A percentile compares a stretch with the other conserved stretches of the same genome.
These are phyloP conservation scores for Stylosanthes scabra DNA, from an alignment of 331 rosid species.

Conservation along the genomic window DNA sequence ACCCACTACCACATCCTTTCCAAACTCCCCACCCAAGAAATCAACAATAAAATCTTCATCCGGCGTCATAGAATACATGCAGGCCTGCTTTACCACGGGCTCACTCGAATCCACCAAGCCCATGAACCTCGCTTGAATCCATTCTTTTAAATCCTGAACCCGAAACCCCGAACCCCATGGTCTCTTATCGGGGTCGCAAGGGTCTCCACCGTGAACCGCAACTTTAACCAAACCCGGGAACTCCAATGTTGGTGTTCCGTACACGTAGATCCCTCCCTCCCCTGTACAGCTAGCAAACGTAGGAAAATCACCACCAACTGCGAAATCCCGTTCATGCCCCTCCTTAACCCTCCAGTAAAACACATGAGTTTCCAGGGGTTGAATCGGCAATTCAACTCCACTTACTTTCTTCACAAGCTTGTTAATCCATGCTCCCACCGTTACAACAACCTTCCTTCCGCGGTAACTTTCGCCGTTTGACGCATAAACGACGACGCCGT, in stretches of 20 bases:
- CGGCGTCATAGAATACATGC: constrained; percentile 89
- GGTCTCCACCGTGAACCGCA: constrained; percentile 66
- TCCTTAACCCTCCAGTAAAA: constrained; percentile 81
- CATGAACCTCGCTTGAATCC: constrained; percentile 55
- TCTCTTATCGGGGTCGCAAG: constrained; percentile 80
- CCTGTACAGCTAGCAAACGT: constrained; percentile 67
- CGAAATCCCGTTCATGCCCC: constrained; percentile 54
- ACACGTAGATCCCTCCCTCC: constrained; percentile 40
- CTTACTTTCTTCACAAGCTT: constrained; percentile 67
- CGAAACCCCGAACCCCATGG: constrained; percentile 61
- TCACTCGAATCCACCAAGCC: constrained; percentile 65
- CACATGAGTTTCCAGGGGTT: constrained; percentile 61
- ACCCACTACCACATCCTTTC: constrained; percentile 76
- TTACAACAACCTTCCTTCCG: constrained; percentile 78
- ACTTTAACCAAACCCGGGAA: constrained; percentile 83
- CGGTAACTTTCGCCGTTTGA: constrained; percentile 53
- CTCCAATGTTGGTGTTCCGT: constrained; percentile 88
- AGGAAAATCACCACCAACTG: constrained; percentile 65
- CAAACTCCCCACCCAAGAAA: constrained; percentile 81
- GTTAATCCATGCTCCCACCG: constrained; percentile 79
- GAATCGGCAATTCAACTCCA: constrained; percentile 71
- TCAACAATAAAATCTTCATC: constrained; percentile 86
- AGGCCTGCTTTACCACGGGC: constrained; percentile 65
- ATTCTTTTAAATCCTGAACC: constrained; percentile 46
- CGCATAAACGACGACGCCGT: constrained; percentile 51